Conservation (phyloP, 108 stramenopile species). For the Discostella pseudostelligera region DNA sequence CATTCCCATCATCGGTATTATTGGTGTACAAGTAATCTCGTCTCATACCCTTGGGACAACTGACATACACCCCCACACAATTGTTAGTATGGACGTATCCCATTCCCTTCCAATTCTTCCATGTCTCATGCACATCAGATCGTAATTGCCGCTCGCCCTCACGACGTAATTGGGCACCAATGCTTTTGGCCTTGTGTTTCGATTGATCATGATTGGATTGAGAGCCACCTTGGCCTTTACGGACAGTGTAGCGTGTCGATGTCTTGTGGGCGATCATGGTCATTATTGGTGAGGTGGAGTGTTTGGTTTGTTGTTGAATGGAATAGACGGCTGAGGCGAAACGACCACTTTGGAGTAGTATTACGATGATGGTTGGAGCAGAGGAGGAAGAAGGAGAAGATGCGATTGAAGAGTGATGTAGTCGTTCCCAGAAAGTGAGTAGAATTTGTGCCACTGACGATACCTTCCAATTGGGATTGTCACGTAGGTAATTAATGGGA, state of each 20-base stretch:
- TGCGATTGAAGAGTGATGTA: background rate
- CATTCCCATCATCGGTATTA: background rate
- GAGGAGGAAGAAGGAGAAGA: slow-evolving; percentile 8
- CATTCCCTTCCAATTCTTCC: slow-evolving; percentile 61
- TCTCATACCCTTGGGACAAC: slow-evolving; percentile 49
- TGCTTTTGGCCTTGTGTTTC: slow-evolving; percentile 68
- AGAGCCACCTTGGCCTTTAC: slow-evolving; percentile 85
- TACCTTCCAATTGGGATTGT: slow-evolving; percentile 23
- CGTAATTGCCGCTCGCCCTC: slow-evolving; percentile 73
- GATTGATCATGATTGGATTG: slow-evolving; percentile 69
- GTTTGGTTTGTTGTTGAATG: background rate
- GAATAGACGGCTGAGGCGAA: slow-evolving; percentile 69
- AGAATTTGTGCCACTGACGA: slow-evolving; percentile 16
- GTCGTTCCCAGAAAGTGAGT: slow-evolving; percentile 23
- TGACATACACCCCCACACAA: slow-evolving; percentile 43
- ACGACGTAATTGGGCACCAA: slow-evolving; percentile 82
- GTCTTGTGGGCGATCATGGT: slow-evolving; percentile 67
- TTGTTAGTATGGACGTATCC: slow-evolving; percentile 37
- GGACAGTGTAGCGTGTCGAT: slow-evolving; percentile 72
- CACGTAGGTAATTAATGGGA: slow-evolving; percentile 26
- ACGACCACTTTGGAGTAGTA: slow-evolving; percentile 67
- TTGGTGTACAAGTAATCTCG: slow-evolving; percentile 40
- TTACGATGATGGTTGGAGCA: slow-evolving; percentile 52
- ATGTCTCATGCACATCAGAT: slow-evolving; percentile 55
- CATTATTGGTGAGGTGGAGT: slow-evolving; percentile 13